A percentile compares a stretch with the other conserved stretches of the same genome.
Evolutionary conservation across 441 rosid species (phyloP).

Genomic region (Pelargonium citronellum): DNA sequence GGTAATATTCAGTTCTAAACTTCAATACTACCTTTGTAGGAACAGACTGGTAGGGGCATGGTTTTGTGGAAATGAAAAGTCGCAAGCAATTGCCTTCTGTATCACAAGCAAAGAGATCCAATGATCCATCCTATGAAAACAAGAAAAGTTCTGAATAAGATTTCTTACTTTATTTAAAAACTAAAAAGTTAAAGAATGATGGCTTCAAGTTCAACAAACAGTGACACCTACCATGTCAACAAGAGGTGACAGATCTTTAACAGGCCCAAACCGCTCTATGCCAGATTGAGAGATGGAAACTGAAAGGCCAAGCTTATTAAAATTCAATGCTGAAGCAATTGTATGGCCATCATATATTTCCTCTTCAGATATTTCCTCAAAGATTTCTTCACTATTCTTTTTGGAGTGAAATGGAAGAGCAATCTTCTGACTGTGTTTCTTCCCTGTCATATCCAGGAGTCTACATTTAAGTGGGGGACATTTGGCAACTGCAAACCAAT

Average conservation of each 20-base stretch:
- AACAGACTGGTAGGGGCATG: slow-evolving; percentile 74
- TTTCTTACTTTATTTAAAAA: neutral
- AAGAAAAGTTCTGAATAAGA: neutral
- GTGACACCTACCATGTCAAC: slow-evolving; percentile 72
- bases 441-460: slow-evolving; percentile 53
- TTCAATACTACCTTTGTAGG: slow-evolving; percentile 73
- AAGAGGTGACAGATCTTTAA: slow-evolving; percentile 78
- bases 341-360: slow-evolving; percentile 84
- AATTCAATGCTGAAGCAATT: slow-evolving; percentile 90
- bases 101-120: slow-evolving; percentile 75
- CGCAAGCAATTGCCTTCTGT: slow-evolving; percentile 70
- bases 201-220: neutral
- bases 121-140: slow-evolving; percentile 74
- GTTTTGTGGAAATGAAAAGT: slow-evolving; percentile 80
- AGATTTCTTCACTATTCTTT: slow-evolving; percentile 36
- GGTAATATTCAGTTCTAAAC: neutral
- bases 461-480: slow-evolving; percentile 78
- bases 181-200: neutral
- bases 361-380: slow-evolving; percentile 68
- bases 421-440: slow-evolving; percentile 46
- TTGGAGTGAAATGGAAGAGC: slow-evolving; percentile 51
- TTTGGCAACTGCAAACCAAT: slow-evolving; percentile 80
- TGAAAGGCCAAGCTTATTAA: slow-evolving; percentile 62
- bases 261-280: slow-evolving; percentile 61
- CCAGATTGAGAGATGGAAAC: slow-evolving; percentile 54